Percentiles rank a stretch among this genome's conserved stretches.
phyloP scores from a whole-genome alignment of 2,329 filamentous ascomycete species.

The Fonsecaea monophora region DNA sequence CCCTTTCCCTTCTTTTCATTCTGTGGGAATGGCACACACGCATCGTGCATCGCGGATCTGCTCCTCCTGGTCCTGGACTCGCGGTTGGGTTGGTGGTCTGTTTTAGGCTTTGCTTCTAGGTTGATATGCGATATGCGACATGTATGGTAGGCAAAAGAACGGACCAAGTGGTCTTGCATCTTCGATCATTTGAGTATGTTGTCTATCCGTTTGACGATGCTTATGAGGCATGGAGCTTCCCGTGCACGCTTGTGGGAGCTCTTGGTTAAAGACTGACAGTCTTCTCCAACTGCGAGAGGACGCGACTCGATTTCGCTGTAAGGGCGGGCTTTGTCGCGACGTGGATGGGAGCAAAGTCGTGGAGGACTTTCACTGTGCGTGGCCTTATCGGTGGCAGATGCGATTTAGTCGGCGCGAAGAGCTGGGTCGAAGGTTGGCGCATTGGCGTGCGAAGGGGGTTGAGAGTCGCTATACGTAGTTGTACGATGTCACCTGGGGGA shows the following conservation, averaged over 20 bases:
- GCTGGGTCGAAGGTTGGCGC: neutral
- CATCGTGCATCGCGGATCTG: too few relatives aligned
- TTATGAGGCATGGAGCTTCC: too few relatives aligned
- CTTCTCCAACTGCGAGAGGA: slow-evolving; percentile 5
- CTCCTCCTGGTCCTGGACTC: too few relatives aligned
- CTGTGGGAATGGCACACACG: too few relatives aligned
- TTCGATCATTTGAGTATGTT: too few relatives aligned
- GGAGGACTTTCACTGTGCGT: neutral
- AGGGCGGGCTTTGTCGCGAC: slow-evolving; percentile 2
- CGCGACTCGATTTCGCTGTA: neutral
- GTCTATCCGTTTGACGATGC: too few relatives aligned
- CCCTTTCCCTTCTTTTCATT: too few relatives aligned
- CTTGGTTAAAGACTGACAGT: neutral
- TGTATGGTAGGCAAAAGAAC: too few relatives aligned
- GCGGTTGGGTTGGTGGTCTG: too few relatives aligned
- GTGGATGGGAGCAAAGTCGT: neutral
- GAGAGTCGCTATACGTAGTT: neutral
- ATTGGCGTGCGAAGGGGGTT: neutral
- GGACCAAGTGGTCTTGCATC: too few relatives aligned
- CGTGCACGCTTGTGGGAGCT: neutral
- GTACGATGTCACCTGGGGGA: neutral
- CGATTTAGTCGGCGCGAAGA: neutral
- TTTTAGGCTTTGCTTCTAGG: too few relatives aligned
- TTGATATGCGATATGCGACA: too few relatives aligned
- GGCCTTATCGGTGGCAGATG: neutral